Percentiles rank a stretch among this genome's conserved stretches.
Conservation (phyloP, 805 yeast species). For the Yamadazyma nakazawae region DNA sequence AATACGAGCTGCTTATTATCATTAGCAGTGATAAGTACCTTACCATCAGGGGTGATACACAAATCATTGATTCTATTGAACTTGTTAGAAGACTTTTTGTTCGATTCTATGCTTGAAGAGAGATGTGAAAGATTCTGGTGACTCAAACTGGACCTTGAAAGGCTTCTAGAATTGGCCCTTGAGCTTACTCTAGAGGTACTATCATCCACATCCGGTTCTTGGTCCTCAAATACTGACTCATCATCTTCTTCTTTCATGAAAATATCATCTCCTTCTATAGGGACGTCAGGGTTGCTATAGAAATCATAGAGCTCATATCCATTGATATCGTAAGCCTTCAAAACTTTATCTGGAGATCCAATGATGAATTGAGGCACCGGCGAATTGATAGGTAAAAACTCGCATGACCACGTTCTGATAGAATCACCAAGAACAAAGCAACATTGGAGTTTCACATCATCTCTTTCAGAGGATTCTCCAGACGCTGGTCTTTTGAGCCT, state of each 20-base stretch:
- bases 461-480: conserved; percentile 10
- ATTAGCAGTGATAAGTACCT: conserved; percentile 58
- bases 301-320: conserved; percentile 44
- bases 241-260: conserved; percentile 12
- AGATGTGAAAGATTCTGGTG: not conserved
- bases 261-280: conserved; percentile 16
- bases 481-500: conserved; percentile 25
- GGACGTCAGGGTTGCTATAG: conserved; percentile 25
- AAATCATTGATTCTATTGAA: conserved; percentile 63
- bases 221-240: conserved; percentile 7
- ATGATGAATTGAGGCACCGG: conserved; percentile 51
- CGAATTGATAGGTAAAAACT: conserved; percentile 56
- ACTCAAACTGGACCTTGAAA: conserved; percentile 1
- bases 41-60: conserved; percentile 63
- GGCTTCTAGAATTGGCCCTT: not conserved
- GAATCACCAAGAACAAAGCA: conserved; percentile 41
- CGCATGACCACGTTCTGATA: conserved; percentile 49
- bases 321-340: conserved; percentile 36
- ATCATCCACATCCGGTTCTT: conserved; percentile 9
- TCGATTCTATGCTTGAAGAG: not conserved
- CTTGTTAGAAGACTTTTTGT: conserved; percentile 10
- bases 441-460: conserved; percentile 22
- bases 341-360: conserved; percentile 72
- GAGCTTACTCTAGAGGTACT: conserved; percentile 1
- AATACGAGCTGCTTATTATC: conserved; percentile 60